A percentile compares a stretch with the other conserved stretches of the same genome.
Evolutionary conservation across 306 rosid genomes (phyloP).

Genomic region (Fragaria ananassa): DNA sequence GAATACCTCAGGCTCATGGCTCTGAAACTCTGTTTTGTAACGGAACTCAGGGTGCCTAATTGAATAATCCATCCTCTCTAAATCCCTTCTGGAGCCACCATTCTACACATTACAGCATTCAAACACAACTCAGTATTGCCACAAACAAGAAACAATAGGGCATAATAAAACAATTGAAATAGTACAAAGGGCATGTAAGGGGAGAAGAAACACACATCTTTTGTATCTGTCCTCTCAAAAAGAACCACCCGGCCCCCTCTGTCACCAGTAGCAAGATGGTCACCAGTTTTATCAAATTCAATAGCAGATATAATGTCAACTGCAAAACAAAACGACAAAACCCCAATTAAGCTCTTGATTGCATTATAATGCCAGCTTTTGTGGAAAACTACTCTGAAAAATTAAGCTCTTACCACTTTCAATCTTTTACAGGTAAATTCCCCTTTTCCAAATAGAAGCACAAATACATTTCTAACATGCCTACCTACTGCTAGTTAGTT

Average conservation of each 20-base stretch:
- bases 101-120: conserved; percentile 43
- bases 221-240: conserved; percentile 91
- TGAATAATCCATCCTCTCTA: conserved; percentile 80
- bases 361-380: background rate
- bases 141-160: conserved; percentile 9
- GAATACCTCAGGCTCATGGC: conserved; percentile 95
- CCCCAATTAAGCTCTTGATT: conserved; percentile 19
- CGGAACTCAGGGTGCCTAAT: conserved; percentile 97
- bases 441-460: conserved; percentile 9
- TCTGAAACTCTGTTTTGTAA: conserved; percentile 98
- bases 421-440: background rate
- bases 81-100: conserved; percentile 77
- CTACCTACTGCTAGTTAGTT: conserved; percentile 1
- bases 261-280: conserved; percentile 99
- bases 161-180: conserved; percentile 16
- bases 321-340: conserved; percentile 38
- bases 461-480: background rate
- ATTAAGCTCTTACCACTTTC: background rate
- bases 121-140: conserved; percentile 13
- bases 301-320: conserved; percentile 99
- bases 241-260: conserved; percentile 99
- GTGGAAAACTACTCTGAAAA: background rate
- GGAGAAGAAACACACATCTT: conserved; percentile 61
- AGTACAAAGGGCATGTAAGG: conserved; percentile 12
- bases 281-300: conserved; percentile 90